Conservation (phyloP, 2,329 filamentous ascomycete species). For the Decorospora gaudefroyi region DNA sequence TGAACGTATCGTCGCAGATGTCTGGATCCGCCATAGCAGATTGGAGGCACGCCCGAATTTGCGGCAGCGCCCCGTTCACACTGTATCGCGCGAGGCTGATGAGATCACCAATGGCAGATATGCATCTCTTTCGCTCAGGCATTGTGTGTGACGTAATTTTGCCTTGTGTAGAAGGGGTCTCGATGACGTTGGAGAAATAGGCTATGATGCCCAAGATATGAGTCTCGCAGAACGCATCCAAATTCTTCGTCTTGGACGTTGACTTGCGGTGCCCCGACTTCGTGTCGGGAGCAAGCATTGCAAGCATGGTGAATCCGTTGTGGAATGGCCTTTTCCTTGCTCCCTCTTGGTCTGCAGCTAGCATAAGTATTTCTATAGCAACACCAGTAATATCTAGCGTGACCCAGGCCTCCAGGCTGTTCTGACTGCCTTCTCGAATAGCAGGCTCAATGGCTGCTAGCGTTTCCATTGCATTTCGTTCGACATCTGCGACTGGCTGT, state of each 20-base stretch:
- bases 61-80: slow-evolving; percentile 79
- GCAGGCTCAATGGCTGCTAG: slow-evolving; percentile 70
- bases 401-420: slow-evolving; percentile 69
- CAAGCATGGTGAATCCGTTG: slow-evolving; percentile 55
- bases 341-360: slow-evolving; percentile 69
- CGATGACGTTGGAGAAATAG: slow-evolving; percentile 76
- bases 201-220: slow-evolving; percentile 88
- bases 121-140: slow-evolving; percentile 74
- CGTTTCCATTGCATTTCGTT: slow-evolving; percentile 69
- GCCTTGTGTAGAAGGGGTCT: slow-evolving; percentile 59
- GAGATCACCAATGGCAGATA: slow-evolving; percentile 86
- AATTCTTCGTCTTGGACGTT: slow-evolving; percentile 57
- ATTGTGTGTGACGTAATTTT: slow-evolving; percentile 56
- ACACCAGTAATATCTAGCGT: slow-evolving; percentile 75
- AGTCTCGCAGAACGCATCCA: slow-evolving; percentile 77
- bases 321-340: slow-evolving; percentile 56
- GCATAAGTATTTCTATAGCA: slow-evolving; percentile 80
- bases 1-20: slow-evolving; percentile 78
- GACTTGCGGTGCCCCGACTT: slow-evolving; percentile 53
- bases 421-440: slow-evolving; percentile 63
- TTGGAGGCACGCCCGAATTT: slow-evolving; percentile 92
- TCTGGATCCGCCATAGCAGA: slow-evolving; percentile 76
- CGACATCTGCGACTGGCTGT: slow-evolving; percentile 66
- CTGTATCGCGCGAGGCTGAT: slow-evolving; percentile 74
- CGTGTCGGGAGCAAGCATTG: slow-evolving; percentile 52